phyloP scores from a whole-genome alignment of 108 stramenopile species.

The Bacterosira constricta region DNA sequence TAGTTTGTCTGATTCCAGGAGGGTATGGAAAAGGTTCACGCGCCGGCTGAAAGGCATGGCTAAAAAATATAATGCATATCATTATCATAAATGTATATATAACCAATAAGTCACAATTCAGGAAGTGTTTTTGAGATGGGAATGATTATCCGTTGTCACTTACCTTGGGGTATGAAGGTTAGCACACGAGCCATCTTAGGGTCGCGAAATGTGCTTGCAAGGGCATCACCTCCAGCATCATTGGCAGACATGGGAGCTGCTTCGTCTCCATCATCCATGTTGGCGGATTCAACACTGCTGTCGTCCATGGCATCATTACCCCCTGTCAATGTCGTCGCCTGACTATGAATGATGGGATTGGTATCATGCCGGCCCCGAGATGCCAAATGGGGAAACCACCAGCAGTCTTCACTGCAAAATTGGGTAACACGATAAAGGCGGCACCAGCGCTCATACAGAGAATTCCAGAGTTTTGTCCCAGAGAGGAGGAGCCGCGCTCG shows the following conservation, averaged over 20 bases:
- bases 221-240: constrained; percentile 65
- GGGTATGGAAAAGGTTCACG: constrained; percentile 74
- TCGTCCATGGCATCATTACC: constrained; percentile 43
- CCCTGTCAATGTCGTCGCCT: constrained; percentile 38
- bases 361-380: constrained; percentile 52
- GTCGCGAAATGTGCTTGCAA: constrained; percentile 76
- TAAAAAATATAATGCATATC: too few relatives aligned
- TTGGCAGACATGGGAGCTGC: constrained; percentile 12
- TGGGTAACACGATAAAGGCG: constrained; percentile 58
- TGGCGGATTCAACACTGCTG: constrained; percentile 24
- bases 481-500: constrained; percentile 66
- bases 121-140: too few relatives aligned
- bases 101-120: too few relatives aligned
- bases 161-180: constrained; percentile 79
- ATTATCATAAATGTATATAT: too few relatives aligned
- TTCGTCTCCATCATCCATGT: constrained; percentile 23
- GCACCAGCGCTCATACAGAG: constrained; percentile 84
- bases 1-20: constrained; percentile 74
- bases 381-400: constrained; percentile 76
- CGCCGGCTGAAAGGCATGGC: constrained; percentile 84
- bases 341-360: constrained; percentile 48
- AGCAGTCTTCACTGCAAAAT: constrained; percentile 78
- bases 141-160: too few relatives aligned
- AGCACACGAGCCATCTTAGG: constrained; percentile 87
- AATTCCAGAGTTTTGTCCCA: constrained; percentile 86